Base-by-base conservation (phyloP, 352 stramenopile genomes). In the Globisporangium paddicum region DNA sequence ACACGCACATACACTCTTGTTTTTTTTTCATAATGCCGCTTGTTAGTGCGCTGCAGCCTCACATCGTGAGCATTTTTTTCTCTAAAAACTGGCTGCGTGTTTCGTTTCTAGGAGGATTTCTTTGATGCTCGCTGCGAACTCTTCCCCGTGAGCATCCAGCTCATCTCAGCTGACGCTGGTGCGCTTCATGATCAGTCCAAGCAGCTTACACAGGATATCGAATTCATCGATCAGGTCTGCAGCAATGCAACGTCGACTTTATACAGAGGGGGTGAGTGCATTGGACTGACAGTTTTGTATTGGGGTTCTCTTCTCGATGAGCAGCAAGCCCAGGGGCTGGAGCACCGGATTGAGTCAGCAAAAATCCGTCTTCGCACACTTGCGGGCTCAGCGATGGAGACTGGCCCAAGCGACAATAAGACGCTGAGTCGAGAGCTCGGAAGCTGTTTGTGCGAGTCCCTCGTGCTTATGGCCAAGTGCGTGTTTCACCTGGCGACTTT, bases 391-490 rank as follows among this genome's bases (percentile, higher is more conserved):
- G 5, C 11, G 3, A 28, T 49, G 9, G 47, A 54, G 8, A 32
- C 35, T 3, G 42, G 48, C 16, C 7, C 35, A 6, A 51, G 49
- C 35, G 57, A 73, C 47, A 46, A 62, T 8, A 70, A 67, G 54
- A 59, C 44, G 16, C 53, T 77, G 11, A 77, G 64, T 37, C 21
- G 63, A 19, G 70, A 69, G 34, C 65, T 82, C 0, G 63, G 70
- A 1, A 34, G 21, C 2, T 66, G 67, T 35, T 28, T 82, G 5
- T 38, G 53, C 41, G 55, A 77, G 23, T 67, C 60, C 6, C 55
- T 73, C 18, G 40, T 57, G 26, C 65, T 79, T 16, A 71, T 82
- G 26, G 62, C 76, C 8, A 55, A 44, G 69, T 73, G 42, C 13
- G 47, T 32, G n/a, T 37, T 21, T 13, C 19, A 30, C 14, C 35